Base-by-base conservation (phyloP, 306 rosid genomes). In the Castanospermum australe region DNA sequence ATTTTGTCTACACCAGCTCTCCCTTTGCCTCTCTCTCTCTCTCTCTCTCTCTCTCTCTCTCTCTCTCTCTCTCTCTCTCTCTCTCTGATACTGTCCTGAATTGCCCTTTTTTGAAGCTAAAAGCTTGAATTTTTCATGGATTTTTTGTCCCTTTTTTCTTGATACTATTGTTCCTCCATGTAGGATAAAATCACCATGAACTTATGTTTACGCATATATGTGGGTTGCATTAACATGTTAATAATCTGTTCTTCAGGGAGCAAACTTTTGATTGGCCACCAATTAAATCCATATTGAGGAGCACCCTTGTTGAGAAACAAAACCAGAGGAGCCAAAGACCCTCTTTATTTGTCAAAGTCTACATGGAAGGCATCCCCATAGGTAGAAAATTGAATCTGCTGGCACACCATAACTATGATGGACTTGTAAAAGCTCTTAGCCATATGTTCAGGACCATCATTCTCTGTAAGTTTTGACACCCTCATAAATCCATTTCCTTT, bases 331-430 rank as follows among this genome's bases (percentile, higher is more conserved):
- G 51, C 15, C 88, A 80, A 28, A 76, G 59, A 33, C 36, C 88
- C 12, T 87, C 82, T 54, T 82, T 79, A 2, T 87, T 87, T 82
- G 86, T 87, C 2, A 87, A 84, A 63, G 86, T 87, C 8, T 84
- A 87, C 24, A 82, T 84, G 88, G 90, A 87, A 79, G 90, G 90
- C 32, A 87, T 84, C 9, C 88, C 87, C 30, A 87, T 87, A 0
- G 90, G 90, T 13, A 82, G 90, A 76, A 87, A 87, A 72, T 22
- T 87, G 15, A 87, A 87, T 76, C 85, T 87, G 8, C 14, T 84
- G 78, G 85, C 77, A 79, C 83, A 87, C 59, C 62, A 82, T 30
- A 55, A 60, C 62, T 87, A 87, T 67, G 85, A 87, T 79, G 88
- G 77, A 25, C 90, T 87, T 28, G 80, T 87, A 9, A 79, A 75